Percentiles rank a stretch among this genome's conserved stretches.
Conservation (phyloP, 2,329 filamentous ascomycete genomes). For the Chaetomium olivaceum region DNA sequence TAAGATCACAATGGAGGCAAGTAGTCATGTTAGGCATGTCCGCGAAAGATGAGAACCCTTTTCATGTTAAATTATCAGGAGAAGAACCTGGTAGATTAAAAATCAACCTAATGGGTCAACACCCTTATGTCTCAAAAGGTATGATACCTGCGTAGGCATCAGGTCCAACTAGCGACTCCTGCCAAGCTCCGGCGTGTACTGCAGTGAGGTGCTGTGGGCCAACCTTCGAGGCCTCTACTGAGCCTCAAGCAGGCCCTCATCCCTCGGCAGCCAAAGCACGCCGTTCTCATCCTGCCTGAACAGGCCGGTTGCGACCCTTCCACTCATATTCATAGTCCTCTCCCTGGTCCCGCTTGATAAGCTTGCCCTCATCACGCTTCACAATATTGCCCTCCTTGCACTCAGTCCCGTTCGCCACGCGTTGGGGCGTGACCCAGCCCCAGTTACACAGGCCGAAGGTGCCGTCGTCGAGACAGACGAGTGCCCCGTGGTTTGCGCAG, state of each 20-base stretch:
- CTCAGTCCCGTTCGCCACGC: conserved; percentile 12
- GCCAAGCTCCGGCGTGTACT: too few relatives aligned
- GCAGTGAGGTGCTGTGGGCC: too few relatives aligned
- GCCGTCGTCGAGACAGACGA: conserved; percentile 17
- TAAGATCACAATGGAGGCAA: background rate
- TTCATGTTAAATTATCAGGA: background rate
- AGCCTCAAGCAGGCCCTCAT: too few relatives aligned
- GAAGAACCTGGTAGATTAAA: background rate
- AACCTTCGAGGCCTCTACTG: too few relatives aligned
- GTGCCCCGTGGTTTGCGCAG: conserved; percentile 14
- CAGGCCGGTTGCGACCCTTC: background rate
- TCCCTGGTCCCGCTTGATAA: conserved; percentile 3
- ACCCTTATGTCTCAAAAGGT: background rate
- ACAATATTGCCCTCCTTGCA: conserved; percentile 22
- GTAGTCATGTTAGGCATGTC: background rate
- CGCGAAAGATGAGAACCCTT: too few relatives aligned
- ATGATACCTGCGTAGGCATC: background rate
- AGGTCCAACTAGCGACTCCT: background rate
- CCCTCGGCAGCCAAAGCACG: too few relatives aligned
- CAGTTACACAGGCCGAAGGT: conserved; percentile 22
- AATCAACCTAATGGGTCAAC: background rate
- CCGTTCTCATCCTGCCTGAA: background rate
- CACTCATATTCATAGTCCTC: background rate
- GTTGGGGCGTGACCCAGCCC: conserved; percentile 18
- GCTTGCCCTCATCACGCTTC: conserved; percentile 4